These are phyloP conservation scores for Echites panduratus DNA, from an alignment of 257 asterid species.

Conservation along the genomic window DNA sequence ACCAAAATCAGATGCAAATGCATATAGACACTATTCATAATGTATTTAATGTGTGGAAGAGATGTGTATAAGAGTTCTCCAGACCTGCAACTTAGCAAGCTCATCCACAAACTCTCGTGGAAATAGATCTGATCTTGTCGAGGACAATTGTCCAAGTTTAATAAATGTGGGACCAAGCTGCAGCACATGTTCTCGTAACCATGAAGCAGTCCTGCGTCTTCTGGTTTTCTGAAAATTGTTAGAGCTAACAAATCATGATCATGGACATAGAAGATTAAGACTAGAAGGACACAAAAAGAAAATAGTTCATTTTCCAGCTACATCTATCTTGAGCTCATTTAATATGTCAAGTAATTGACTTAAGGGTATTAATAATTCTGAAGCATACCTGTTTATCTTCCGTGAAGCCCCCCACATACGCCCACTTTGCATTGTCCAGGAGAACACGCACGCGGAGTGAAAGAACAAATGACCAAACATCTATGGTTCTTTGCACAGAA, in stretches of 20 bases:
- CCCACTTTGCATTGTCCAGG: constrained; percentile 80
- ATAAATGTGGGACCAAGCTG: constrained; percentile 98
- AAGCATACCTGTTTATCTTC: constrained; percentile 76
- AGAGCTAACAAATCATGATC: constrained; percentile 1
- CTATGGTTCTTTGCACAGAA: constrained; percentile 68
- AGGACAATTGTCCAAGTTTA: constrained; percentile 87
- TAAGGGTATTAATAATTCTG: not conserved
- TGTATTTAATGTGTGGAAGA: not conserved
- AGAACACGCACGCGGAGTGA: constrained; percentile 73
- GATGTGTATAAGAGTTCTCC: not conserved
- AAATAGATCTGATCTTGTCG: constrained; percentile 92
- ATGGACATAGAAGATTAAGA: not conserved
- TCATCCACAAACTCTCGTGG: constrained; percentile 91
- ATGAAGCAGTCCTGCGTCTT: constrained; percentile 76
- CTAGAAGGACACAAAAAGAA: constrained; percentile 1
- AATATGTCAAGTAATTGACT: not conserved
- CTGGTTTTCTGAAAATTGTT: constrained; percentile 42
- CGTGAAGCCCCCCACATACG: constrained; percentile 66
- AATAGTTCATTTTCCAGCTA: not conserved
- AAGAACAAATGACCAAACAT: constrained; percentile 92
- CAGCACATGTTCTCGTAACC: constrained; percentile 78
- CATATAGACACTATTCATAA: not conserved
- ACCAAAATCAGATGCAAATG: not conserved
- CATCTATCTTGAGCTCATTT: not conserved
- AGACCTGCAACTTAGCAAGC: constrained; percentile 93